These are phyloP conservation scores for Mortierella sp. DNA, from an alignment of 371 early-diverging fungal genomes.

Conservation along the genomic window DNA sequence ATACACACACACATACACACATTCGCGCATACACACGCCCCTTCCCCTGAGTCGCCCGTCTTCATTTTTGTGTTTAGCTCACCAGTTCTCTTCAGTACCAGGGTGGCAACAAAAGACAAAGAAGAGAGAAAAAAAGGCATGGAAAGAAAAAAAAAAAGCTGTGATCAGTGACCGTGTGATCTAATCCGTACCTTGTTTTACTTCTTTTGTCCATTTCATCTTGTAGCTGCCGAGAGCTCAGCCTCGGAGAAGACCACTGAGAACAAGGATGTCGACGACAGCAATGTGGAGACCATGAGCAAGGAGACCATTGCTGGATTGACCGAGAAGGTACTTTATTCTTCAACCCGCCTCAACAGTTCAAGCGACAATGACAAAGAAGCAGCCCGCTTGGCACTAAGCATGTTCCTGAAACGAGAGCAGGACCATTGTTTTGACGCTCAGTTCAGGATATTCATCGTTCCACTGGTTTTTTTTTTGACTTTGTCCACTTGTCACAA, in stretches of 20 bases:
- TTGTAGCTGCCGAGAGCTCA: conserved; percentile 26
- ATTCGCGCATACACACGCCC: neutral
- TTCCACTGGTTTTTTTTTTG: neutral
- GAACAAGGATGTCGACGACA: conserved; percentile 36
- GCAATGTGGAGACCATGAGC: conserved; percentile 67
- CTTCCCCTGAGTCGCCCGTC: conserved; percentile 5
- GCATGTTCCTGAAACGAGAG: neutral
- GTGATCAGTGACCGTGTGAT: neutral
- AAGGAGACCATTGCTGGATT: conserved; percentile 72
- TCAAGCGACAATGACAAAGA: neutral
- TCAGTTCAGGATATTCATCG: neutral
- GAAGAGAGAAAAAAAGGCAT: neutral
- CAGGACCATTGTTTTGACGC: neutral
- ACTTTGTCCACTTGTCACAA: neutral
- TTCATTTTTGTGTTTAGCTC: neutral
- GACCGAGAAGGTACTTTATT: conserved; percentile 62
- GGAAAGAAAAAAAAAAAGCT: neutral
- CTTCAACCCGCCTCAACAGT: neutral
- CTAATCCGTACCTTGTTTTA: neutral
- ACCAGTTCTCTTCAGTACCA: neutral
- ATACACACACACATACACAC: too few species aligned
- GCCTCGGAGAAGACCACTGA: conserved; percentile 36
- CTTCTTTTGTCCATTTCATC: neutral
- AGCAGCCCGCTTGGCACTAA: neutral
- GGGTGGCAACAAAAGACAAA: neutral